A percentile compares a stretch with the other conserved stretches of the same genome.
phyloP scores from a whole-genome alignment of 2,329 filamentous ascomycete genomes.

The Trichoderma guizhouense region DNA sequence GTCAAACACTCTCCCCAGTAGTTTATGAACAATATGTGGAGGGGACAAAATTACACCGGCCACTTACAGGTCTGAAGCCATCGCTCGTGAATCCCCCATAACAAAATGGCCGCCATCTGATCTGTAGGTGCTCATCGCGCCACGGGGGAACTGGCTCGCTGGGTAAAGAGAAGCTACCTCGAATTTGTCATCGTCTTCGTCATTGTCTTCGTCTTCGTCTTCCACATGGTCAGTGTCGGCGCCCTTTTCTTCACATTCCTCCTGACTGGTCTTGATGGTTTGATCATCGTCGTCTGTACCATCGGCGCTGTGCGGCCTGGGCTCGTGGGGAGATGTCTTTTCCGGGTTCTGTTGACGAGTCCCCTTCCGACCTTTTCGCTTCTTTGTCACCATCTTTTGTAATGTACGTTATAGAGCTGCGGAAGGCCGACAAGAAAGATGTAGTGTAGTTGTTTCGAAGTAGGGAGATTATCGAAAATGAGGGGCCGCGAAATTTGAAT shows the following conservation, averaged over 20 bases:
- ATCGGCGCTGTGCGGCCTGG: slow-evolving; percentile 27
- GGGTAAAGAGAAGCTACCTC: slow-evolving; percentile 42
- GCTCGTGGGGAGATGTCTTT: not conserved
- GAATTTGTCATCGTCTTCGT: slow-evolving; percentile 31
- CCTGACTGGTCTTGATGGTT: slow-evolving; percentile 36
- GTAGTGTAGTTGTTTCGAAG: not conserved
- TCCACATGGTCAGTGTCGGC: slow-evolving; percentile 23
- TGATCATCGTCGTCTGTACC: slow-evolving; percentile 33
- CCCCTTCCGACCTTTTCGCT: not conserved
- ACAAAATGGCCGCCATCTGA: slow-evolving; percentile 37
- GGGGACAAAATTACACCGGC: not conserved
- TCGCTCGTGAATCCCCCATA: slow-evolving; percentile 26
- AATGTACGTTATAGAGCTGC: not conserved
- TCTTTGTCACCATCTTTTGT: slow-evolving; percentile 8
- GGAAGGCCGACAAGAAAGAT: not conserved
- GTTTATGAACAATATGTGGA: not conserved
- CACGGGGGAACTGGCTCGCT: slow-evolving; percentile 38
- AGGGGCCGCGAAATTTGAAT: not conserved
- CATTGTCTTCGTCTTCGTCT: slow-evolving; percentile 29
- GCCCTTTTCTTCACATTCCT: slow-evolving; percentile 30
- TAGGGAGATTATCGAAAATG: not conserved
- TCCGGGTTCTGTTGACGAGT: not conserved
- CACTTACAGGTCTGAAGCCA: slow-evolving; percentile 40
- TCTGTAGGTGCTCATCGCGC: slow-evolving; percentile 34
- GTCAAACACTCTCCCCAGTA: not conserved